Evolutionary conservation across 352 stramenopile genomes (phyloP).

Genomic region (Phytophthora tubulina): DNA sequence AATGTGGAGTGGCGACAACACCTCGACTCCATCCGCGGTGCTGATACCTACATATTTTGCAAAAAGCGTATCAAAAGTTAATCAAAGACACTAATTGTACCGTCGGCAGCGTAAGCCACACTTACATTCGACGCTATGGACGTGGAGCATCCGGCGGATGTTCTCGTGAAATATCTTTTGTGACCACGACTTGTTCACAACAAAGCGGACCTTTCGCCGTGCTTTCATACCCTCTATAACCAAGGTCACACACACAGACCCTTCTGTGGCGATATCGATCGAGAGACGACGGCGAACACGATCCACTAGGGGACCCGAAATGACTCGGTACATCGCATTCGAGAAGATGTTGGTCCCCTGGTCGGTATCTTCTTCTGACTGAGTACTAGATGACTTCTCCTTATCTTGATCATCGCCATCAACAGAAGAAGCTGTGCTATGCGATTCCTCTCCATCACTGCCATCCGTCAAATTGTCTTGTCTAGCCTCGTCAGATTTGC

Average conservation of each 20-base stretch:
- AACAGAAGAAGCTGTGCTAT: slow-evolving; percentile 52
- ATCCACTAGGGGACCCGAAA: slow-evolving; percentile 81
- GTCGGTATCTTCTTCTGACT: slow-evolving; percentile 31
- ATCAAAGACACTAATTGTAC: slow-evolving; percentile 5
- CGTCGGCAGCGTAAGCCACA: background rate
- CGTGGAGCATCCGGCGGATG: slow-evolving; percentile 76
- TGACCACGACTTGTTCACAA: slow-evolving; percentile 78
- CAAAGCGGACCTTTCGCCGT: slow-evolving; percentile 71
- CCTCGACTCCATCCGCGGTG: slow-evolving; percentile 63
- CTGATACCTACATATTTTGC: slow-evolving; percentile 50
- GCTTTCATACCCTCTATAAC: slow-evolving; percentile 73
- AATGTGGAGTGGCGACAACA: slow-evolving; percentile 82
- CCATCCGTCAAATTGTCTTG: slow-evolving; percentile 45
- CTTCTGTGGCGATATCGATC: slow-evolving; percentile 82
- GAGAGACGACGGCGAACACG: slow-evolving; percentile 78
- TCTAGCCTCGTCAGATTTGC: slow-evolving; percentile 50
- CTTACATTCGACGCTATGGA: slow-evolving; percentile 71
- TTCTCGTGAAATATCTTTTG: slow-evolving; percentile 66
- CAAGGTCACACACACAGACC: slow-evolving; percentile 76
- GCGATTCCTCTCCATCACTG: slow-evolving; percentile 66
- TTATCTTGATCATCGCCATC: slow-evolving; percentile 43
- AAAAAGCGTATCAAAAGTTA: slow-evolving; percentile 25
- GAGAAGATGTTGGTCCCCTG: slow-evolving; percentile 76
- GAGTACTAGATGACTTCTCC: slow-evolving; percentile 21
- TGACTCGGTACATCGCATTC: slow-evolving; percentile 85